Evolutionary conservation across 371 early-diverging fungal genomes (phyloP), one percentile per base, ranked within the genome.

Genomic region (Mortierella polycephala): DNA sequence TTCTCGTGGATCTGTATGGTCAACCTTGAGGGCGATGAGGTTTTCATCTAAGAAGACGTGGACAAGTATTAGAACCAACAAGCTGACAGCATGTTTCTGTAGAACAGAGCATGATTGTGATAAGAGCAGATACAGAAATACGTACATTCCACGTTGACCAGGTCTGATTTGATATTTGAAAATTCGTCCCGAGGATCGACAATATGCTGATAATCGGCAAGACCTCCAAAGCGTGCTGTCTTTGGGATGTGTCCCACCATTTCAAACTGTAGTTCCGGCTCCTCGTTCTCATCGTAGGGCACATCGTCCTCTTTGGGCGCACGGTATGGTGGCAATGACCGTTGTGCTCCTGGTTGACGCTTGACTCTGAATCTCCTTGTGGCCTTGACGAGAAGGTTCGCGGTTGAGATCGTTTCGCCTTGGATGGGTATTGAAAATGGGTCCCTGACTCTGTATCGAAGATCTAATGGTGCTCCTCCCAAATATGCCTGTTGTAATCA

Each of bases 371-470:
- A 80, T 37, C 80, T 61, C 60, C 63, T 65, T 6, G 80, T 80
- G 2, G 57, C 80, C 49, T 70, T 80, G 45, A 80, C 2, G 3
- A 80, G 55, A 30, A 80, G 62, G 52, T 80, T 80, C 6, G 58
- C 52, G 0, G 80, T 74, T 37, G 60, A 55, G 16, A 80, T 23
- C 14, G 67, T 69, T 39, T 69, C 63, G 37, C 80, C 80, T 46
- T 80, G 80, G 7, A 80, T 64, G 11, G 80, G 80, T 39, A 69
- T 73, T 9, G 74, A 64, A 47, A 80, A 80, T 7, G 80, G 80
- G 53, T 80, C 80, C 9, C 30, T 41, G 20, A 53, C 23, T 41
- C 80, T 69, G 21, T 67, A 80, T 18, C 67, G 64, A 11, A 77
- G 58, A 44, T 77, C 79, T 47, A 77, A 55, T 0, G 68, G 72